Evolutionary conservation across 768 basidiomycete species (phyloP).

Genomic region (Leucosporidium scottii): DNA sequence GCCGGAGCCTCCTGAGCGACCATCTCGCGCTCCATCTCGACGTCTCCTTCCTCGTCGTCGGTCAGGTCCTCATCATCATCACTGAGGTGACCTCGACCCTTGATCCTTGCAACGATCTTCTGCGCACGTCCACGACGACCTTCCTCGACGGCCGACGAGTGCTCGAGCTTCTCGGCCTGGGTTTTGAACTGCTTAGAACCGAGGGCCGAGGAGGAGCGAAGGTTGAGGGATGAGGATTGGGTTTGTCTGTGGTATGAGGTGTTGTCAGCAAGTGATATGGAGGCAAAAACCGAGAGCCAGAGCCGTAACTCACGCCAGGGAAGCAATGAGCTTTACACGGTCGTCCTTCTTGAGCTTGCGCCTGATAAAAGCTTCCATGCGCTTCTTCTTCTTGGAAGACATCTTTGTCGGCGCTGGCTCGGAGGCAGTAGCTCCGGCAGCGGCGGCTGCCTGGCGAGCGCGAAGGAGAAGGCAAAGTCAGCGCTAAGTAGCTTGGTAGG

Average conservation of each 20-base stretch:
- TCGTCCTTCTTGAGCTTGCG: conserved; percentile 91
- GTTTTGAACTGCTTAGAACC: conserved; percentile 64
- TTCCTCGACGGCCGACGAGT: conserved; percentile 19
- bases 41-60: conserved; percentile 48
- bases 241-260: conserved; percentile 53
- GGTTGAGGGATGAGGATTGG: conserved; percentile 58
- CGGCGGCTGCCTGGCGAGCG: neutral
- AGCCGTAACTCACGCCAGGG: conserved; percentile 57
- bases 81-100: conserved; percentile 31
- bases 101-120: conserved; percentile 30
- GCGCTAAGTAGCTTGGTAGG: too few relatives aligned
- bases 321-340: conserved; percentile 64
- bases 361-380: conserved; percentile 87
- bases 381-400: conserved; percentile 75
- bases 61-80: conserved; percentile 35
- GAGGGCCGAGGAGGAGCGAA: conserved; percentile 75
- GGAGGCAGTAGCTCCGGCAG: neutral
- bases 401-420: conserved; percentile 42
- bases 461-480: neutral
- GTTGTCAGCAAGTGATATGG: neutral
- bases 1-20: neutral
- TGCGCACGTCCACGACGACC: conserved; percentile 25
- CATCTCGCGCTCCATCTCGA: conserved; percentile 10
- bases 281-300: neutral
- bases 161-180: conserved; percentile 31